Conservation (phyloP, 192 early-diverging fungal species). For the Mycoemilia scoparia region DNA sequence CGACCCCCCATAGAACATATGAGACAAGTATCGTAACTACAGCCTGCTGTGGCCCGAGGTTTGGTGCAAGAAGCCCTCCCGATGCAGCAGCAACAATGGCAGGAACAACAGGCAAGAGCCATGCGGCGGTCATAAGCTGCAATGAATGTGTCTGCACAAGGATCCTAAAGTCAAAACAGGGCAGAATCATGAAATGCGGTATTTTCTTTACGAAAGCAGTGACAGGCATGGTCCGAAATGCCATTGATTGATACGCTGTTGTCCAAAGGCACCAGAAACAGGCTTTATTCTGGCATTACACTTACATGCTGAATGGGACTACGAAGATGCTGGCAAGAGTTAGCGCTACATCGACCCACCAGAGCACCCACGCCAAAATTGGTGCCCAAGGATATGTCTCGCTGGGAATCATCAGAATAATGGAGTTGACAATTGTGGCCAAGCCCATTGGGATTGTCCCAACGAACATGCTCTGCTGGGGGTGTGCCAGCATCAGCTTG, state of each 20-base stretch:
- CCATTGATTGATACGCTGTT: too few relatives aligned
- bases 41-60: too few relatives aligned
- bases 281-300: too few relatives aligned
- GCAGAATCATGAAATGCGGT: too few relatives aligned
- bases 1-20: conserved; percentile 29
- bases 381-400: conserved; percentile 15
- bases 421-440: conserved; percentile 17
- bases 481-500: conserved; percentile 21
- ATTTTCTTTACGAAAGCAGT: too few relatives aligned
- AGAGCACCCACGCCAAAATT: conserved; percentile 20
- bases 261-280: conserved; percentile 14
- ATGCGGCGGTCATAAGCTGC: conserved; percentile 20
- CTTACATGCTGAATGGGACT: too few relatives aligned
- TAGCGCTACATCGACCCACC: conserved; percentile 20
- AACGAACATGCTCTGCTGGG: conserved; percentile 27
- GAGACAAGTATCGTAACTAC: conserved; percentile 18
- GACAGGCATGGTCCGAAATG: too few relatives aligned
- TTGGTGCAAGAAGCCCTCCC: conserved; percentile 10
- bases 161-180: too few relatives aligned
- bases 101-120: conserved; percentile 32
- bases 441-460: conserved; percentile 34
- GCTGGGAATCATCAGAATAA: conserved; percentile 7
- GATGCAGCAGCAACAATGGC: conserved; percentile 26
- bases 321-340: conserved; percentile 13
- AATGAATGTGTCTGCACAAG: conserved; percentile 26